phyloP scores from a whole-genome alignment of 1,284 basidiomycete genomes.

The Xerocomus minutiporus region DNA sequence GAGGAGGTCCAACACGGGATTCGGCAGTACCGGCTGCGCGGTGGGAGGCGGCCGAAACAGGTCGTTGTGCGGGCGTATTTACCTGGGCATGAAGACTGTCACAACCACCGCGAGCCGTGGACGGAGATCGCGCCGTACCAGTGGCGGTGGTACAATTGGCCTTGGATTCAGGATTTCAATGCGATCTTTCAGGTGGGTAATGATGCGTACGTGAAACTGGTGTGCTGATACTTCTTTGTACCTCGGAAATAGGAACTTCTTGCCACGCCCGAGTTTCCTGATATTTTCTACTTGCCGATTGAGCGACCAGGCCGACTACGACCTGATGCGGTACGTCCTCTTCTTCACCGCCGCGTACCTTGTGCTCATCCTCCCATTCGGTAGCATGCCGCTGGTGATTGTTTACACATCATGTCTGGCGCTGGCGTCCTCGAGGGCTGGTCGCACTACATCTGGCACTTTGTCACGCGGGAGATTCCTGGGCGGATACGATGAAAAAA shows the following conservation, averaged over 20 bases:
- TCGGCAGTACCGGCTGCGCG: conserved; percentile 21
- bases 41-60: conserved; percentile 36
- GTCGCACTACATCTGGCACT: conserved; percentile 68
- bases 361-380: conserved; percentile 6
- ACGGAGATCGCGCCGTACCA: conserved; percentile 38
- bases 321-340: conserved; percentile 54
- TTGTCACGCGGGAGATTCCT: conserved; percentile 38
- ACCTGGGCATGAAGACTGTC: conserved; percentile 63
- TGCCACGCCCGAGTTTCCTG: conserved; percentile 40
- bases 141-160: conserved; percentile 61
- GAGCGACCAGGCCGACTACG: conserved; percentile 55
- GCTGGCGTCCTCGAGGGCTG: conserved; percentile 66
- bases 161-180: conserved; percentile 53
- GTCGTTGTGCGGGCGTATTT: conserved; percentile 59
- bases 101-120: conserved; percentile 43
- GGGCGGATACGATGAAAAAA: conserved; percentile 20
- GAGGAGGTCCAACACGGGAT: conserved; percentile 42
- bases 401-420: conserved; percentile 61
- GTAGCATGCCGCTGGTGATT: conserved; percentile 58
- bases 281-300: conserved; percentile 55
- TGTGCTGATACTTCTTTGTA: conserved; percentile 1
- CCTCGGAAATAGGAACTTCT: conserved; percentile 38
- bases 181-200: conserved; percentile 46
- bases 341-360: background rate
- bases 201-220: background rate